These are phyloP conservation scores for Penicillium crustosum DNA, from an alignment of 2,329 filamentous ascomycete genomes.

Conservation along the genomic window DNA sequence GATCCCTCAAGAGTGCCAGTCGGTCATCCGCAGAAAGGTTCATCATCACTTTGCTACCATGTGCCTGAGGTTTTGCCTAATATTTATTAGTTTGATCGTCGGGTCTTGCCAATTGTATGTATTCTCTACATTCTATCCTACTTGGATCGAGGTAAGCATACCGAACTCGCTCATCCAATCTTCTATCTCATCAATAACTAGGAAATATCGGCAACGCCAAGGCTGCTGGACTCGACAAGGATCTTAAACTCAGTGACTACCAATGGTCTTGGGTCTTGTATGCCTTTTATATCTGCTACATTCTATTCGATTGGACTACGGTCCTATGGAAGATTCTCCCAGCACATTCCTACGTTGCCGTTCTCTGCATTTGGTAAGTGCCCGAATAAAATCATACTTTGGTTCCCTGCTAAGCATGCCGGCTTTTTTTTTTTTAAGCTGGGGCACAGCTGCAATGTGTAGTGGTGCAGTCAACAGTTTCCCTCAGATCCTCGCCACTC, in stretches of 20 bases:
- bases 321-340: constrained; percentile 29
- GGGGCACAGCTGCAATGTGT: constrained; percentile 29
- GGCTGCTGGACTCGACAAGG: constrained; percentile 22
- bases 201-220: constrained; percentile 30
- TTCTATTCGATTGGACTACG: constrained; percentile 29
- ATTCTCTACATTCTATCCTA: constrained; percentile 28
- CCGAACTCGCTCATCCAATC: background rate
- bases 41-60: background rate
- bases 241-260: constrained; percentile 18
- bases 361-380: constrained; percentile 25
- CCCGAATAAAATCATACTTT: background rate
- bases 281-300: constrained; percentile 29
- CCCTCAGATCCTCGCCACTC: constrained; percentile 22
- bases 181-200: background rate
- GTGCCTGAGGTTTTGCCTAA: background rate
- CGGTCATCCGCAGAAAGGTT: constrained; percentile 18
- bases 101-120: constrained; percentile 25
- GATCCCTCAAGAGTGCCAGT: constrained; percentile 13
- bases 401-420: background rate
- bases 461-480: constrained; percentile 24
- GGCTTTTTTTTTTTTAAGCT: constrained; percentile 10
- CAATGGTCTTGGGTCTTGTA: constrained; percentile 30
- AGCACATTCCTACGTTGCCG: constrained; percentile 24
- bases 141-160: constrained; percentile 21
- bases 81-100: constrained; percentile 2